Conservation (phyloP, 441 rosid species). For the Heliophila coronopifolia region DNA sequence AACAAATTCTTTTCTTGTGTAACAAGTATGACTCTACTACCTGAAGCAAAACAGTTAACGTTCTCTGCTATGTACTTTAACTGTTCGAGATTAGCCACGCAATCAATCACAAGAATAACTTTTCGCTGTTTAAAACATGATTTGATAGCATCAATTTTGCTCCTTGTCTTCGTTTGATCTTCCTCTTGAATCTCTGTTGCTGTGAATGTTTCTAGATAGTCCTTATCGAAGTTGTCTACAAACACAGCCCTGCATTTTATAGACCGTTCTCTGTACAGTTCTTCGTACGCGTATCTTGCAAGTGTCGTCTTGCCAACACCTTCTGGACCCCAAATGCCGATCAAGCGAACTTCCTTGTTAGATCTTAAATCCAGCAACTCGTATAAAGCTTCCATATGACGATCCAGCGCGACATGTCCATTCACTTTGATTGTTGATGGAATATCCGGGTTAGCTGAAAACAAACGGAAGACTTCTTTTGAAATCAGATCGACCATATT, state of each 20-base stretch:
- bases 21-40: conserved; percentile 11
- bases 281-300: conserved; percentile 1
- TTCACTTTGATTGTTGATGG: neutral
- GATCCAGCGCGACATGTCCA: conserved; percentile 2
- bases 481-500: conserved; percentile 1
- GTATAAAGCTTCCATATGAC: conserved; percentile 2
- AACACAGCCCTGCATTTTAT: too few species aligned
- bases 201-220: neutral
- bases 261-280: too few species aligned
- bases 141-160: neutral
- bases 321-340: conserved; percentile 10
- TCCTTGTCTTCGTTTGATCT: neutral
- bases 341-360: conserved; percentile 12
- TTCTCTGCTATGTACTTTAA: neutral
- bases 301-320: conserved; percentile 23
- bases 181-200: neutral
- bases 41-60: neutral
- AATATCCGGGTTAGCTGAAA: neutral
- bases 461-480: neutral
- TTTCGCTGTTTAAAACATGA: neutral
- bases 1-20: neutral
- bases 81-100: neutral
- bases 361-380: neutral
- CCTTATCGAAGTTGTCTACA: neutral
- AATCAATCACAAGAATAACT: neutral